Evolutionary conservation across 306 rosid genomes (phyloP), one percentile per base, ranked within the genome.

Genomic region (Inga leiocalycina): DNA sequence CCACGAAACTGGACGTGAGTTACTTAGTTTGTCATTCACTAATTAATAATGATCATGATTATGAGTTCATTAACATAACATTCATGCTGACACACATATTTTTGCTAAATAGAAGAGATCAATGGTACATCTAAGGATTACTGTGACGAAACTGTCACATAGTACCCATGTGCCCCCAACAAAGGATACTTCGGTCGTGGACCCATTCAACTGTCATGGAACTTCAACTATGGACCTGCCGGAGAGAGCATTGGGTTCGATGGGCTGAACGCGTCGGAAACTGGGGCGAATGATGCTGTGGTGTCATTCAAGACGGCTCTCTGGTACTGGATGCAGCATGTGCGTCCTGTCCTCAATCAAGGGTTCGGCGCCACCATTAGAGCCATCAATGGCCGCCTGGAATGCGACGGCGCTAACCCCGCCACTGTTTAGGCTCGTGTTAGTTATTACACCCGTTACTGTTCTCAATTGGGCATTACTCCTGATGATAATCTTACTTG

Each of bases 341-440:
- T 95, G 20, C 75, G 91, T 0, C 91, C 94, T 16, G 98, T 95
- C 12, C 4, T 91, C 0, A 56, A 32, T 64, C 86, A 93, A 49
- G 98, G 98, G 0, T 95, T 93, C 61, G 98, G 98, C 1, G 93
- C 94, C 44, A 93, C 98, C 76, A 93, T 91, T 4, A 89, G 94
- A 76, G 98, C 98, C 81, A 95, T 95, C 64, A 95, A 95, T 73
- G 97, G 98, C 10, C 75, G 45, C 6, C 91, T 93, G n/a, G 98
- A 95, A 68, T 95, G 96, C 62, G 90, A 91, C 56, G 96, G 98
- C 8, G 89, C 30, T 2, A 93, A 89, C 81, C 52, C 90, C 0
- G 13, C 14, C 68, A 89, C 96, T 0, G 98, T 93, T 48, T 84
- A 85, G 46, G 80, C 79, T 51, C 89, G 98, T 0, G 74, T 91